phyloP scores from a whole-genome alignment of 1,284 basidiomycete genomes.

The Trametes hirsuta region DNA sequence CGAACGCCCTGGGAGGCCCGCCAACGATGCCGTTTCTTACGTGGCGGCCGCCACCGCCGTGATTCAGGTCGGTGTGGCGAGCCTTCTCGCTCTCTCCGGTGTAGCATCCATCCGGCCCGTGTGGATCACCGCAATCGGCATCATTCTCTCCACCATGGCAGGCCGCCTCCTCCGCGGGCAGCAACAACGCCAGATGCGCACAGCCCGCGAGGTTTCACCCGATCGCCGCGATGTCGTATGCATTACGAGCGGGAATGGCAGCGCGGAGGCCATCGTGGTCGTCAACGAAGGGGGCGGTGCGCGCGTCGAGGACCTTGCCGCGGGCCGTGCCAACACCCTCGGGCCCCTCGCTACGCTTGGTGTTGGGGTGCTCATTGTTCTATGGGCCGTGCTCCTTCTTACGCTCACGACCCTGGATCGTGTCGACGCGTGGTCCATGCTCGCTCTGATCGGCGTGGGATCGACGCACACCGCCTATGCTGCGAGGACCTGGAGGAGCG shows the following conservation, averaged over 20 bases:
- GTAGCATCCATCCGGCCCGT: constrained; percentile 26
- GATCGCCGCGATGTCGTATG: constrained; percentile 27
- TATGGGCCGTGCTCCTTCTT: constrained; percentile 26
- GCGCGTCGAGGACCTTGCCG: constrained; percentile 34
- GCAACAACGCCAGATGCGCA: constrained; percentile 27
- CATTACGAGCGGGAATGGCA: constrained; percentile 35
- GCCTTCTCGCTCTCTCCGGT: constrained; percentile 22
- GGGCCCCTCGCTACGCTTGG: neutral
- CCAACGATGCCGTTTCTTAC: neutral
- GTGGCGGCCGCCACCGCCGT: neutral
- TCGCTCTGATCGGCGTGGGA: constrained; percentile 23
- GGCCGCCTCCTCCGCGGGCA: constrained; percentile 27
- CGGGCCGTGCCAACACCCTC: constrained; percentile 14
- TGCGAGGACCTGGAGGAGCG: constrained; percentile 19
- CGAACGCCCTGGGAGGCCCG: neutral
- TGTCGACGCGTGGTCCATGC: constrained; percentile 27
- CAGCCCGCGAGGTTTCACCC: constrained; percentile 14
- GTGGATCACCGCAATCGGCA: constrained; percentile 24
- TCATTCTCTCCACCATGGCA: constrained; percentile 22
- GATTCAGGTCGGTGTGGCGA: constrained; percentile 28
- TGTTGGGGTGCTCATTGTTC: constrained; percentile 15
- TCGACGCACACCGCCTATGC: constrained; percentile 24
- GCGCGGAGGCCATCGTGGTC: constrained; percentile 31
- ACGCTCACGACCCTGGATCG: constrained; percentile 19
- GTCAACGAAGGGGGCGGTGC: constrained; percentile 26